Base-by-base conservation (phyloP, 805 yeast species). In the Ogataea pilisensis region DNA sequence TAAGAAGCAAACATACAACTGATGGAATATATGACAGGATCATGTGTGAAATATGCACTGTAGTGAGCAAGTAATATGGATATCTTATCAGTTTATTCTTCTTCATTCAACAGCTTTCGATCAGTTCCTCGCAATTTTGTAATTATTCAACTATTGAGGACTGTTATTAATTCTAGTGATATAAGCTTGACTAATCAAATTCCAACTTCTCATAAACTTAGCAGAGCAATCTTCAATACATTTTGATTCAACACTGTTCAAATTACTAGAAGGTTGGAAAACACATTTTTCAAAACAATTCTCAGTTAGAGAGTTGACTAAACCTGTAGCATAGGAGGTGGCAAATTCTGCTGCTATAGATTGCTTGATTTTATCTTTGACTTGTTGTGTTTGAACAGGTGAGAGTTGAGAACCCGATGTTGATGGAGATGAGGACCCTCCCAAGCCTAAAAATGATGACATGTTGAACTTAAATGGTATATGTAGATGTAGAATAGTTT, bases 201-300 rank as follows among this genome's bases (percentile, higher is more conserved):
- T 88, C 96, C 96, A 90, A 26, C 95, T 80, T 61, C 84, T 77
- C 91, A 89, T 82, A 64, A 86, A 90, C 66, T 87, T 90, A 49
- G 83, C 81, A 52, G 85, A 73, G 61, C 98, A 90, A 60, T 81
- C 83, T 44, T 73, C 76, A 35, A 86, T 73, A 65, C 96, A 89
- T 22, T 63, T 64, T 41, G 77, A 76, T 54, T 89, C 88, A 6
- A 66, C 71, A 2, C 69, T 50, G 37, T 68, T 61, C 42, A 78
- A 57, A 12, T 66, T 49, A 17, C 72, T 54, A 30, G 78, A 77
- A 14, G 95, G 95, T 32, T 69, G 70, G 13, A 62, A 62, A 36
- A 86, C 69, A 64, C 97, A 90, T 60, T 80, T 77, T 36, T 82
- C 83, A 61, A 85, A 90, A 63, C 97, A 90, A 69, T 85, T 85